Conservation (phyloP, 2,329 filamentous ascomycete species). For the Stemphylium vesicarium region DNA sequence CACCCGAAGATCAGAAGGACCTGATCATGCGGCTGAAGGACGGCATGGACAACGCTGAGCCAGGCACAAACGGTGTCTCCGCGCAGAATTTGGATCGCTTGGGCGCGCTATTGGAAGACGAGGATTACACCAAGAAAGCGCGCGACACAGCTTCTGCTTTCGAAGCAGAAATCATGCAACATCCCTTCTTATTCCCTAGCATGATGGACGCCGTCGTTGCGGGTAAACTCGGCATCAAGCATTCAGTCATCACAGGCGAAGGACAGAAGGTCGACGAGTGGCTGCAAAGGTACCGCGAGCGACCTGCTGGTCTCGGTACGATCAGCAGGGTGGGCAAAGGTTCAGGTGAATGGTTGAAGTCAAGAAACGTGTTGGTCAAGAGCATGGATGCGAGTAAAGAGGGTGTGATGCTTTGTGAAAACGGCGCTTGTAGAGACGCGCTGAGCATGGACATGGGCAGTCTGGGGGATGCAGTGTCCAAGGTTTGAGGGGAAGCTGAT, state of each 20-base stretch:
- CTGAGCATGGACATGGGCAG: slow-evolving; percentile 42
- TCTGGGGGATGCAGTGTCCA: slow-evolving; percentile 30
- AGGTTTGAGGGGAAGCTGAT: background rate
- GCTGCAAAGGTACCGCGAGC: slow-evolving; percentile 49
- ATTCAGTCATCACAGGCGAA: slow-evolving; percentile 62
- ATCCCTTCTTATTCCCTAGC: slow-evolving; percentile 88
- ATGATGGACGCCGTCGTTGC: slow-evolving; percentile 79
- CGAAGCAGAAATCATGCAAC: slow-evolving; percentile 88
- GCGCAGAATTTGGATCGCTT: slow-evolving; percentile 87
- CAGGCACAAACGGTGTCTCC: slow-evolving; percentile 87
- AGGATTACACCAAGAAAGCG: slow-evolving; percentile 68
- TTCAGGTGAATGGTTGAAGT: slow-evolving; percentile 56
- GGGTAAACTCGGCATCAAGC: slow-evolving; percentile 71
- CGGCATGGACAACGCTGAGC: slow-evolving; percentile 91
- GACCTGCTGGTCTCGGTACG: slow-evolving; percentile 43
- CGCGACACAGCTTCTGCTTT: slow-evolving; percentile 82
- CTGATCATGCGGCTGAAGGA: slow-evolving; percentile 89
- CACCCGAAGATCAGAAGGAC: slow-evolving; percentile 66
- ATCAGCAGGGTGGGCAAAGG: slow-evolving; percentile 46
- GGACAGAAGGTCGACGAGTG: slow-evolving; percentile 52
- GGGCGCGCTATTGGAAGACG: slow-evolving; percentile 70
- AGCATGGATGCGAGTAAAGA: slow-evolving; percentile 49
- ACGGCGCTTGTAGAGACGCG: slow-evolving; percentile 53
- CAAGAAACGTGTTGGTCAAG: slow-evolving; percentile 56
- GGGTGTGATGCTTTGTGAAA: slow-evolving; percentile 48